Evolutionary conservation across 176 grass and related monocot species (phyloP).

Genomic region (Avena eriantha): DNA sequence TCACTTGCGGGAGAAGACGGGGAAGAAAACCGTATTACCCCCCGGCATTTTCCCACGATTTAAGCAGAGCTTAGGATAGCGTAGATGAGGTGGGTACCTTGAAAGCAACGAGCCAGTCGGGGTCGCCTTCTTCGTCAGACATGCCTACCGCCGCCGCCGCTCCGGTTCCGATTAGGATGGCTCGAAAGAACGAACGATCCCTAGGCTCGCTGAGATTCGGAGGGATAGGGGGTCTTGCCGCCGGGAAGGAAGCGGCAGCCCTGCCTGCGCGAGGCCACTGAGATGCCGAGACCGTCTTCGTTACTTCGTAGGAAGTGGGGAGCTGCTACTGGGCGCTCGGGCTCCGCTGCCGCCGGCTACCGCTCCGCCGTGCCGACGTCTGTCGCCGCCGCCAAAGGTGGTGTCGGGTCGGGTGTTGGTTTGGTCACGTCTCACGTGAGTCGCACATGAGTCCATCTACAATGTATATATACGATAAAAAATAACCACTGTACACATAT

Average conservation of each 20-base stretch:
- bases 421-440: not conserved
- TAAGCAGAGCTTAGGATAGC: not conserved
- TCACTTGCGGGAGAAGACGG: no score
- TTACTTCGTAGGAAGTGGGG: not conserved
- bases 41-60: not conserved
- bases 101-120: slow-evolving; percentile 54
- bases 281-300: not conserved
- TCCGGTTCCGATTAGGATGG: not conserved
- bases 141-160: not conserved
- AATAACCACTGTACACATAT: no score
- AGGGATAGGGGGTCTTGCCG: not conserved
- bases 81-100: slow-evolving; percentile 38
- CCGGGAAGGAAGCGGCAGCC: not conserved
- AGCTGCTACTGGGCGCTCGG: not conserved
- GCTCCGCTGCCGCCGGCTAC: not conserved
- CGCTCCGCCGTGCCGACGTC: not conserved
- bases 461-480: no score
- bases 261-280: not conserved
- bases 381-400: not conserved
- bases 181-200: not conserved
- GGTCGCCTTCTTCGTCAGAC: slow-evolving; percentile 48
- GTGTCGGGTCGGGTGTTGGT: not conserved
- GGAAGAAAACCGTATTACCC: not conserved
- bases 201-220: not conserved
- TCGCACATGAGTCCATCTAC: no score